A percentile compares a stretch with the other conserved stretches of the same genome.
Conservation (phyloP, 2,329 filamentous ascomycete genomes). For the Sporothrix pallida region DNA sequence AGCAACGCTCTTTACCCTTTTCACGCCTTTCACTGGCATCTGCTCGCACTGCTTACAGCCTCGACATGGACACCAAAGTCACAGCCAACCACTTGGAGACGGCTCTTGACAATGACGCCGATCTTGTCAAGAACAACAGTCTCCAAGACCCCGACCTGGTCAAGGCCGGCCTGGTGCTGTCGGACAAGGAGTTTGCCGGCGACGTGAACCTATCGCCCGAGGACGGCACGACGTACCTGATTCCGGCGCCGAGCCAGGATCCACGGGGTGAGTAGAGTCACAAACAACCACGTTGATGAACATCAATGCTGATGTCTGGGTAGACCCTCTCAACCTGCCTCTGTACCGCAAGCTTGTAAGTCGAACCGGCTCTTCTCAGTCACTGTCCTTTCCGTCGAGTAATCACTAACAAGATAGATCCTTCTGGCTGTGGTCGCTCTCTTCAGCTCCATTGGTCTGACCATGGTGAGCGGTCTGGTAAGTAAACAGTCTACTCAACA, state of each 20-base stretch:
- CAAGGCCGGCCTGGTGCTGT: neutral
- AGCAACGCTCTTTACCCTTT: neutral
- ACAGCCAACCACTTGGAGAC: neutral
- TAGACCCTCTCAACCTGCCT: conserved; percentile 10
- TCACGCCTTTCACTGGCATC: neutral
- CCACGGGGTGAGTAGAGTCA: neutral
- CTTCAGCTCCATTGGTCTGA: conserved; percentile 14
- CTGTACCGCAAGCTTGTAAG: conserved; percentile 11
- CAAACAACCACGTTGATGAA: too few relatives aligned
- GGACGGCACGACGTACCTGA: conserved; percentile 8
- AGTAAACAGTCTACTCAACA: too few relatives aligned
- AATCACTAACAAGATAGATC: neutral
- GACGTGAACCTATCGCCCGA: conserved; percentile 1
- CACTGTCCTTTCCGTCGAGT: too few relatives aligned
- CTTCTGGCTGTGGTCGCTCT: neutral
- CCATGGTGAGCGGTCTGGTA: conserved; percentile 15
- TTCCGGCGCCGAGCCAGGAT: conserved; percentile 18
- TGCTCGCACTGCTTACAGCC: neutral
- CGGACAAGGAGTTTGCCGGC: neutral
- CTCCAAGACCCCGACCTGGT: neutral
- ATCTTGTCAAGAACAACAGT: neutral
- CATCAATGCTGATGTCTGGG: neutral
- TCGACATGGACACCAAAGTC: conserved; percentile 10
- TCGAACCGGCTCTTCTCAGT: neutral
- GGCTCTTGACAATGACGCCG: conserved; percentile 7